Base-by-base conservation (phyloP, 2,329 filamentous ascomycete genomes). In the Trichoderma arundinaceum region DNA sequence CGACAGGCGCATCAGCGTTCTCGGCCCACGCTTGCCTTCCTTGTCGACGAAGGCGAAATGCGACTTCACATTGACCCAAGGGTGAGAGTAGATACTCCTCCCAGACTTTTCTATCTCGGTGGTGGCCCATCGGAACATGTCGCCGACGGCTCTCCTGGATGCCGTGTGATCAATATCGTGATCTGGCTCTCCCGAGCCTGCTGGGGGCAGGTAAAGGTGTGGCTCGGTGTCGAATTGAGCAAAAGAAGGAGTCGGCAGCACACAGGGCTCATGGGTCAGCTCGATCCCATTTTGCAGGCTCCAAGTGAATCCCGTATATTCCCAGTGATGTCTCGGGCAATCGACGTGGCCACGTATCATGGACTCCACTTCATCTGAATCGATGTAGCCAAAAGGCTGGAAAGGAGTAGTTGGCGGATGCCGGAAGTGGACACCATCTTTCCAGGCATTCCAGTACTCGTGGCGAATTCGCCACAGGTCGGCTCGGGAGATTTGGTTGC, bases 381-480 rank as follows among this genome's bases (percentile, higher is more conserved):
- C 28, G 4, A 65, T 44, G 7, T 17, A 22, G 33, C 52, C 63
- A 46, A 65, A 65, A 10, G 63, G 63, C 7, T 28, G 54, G 19
- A 57, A 65, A 9, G 53, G 53, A 12, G 44, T 58, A 5, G 12
- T 51, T 32, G 63, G 63, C 3, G 46, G 7, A 19, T 49, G 19
- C 1, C 46, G 44, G 19, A 59, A 65, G 12, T 57, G 51, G n/a
- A 28, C 28, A 7, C 41, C 56, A 3, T 41, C 53, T 15, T 43
- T 51, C 39, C 38, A 51, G 15, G 32, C 17, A 7, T 65, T 46
- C 19, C 63, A 60, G 3, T 19, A 41, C 19, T 66, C 65, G 17
- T 66, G 60, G 6, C 65, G 65, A 9, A 66, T 49, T 13, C 65
- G 59, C 65, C 65, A 66, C 33, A 64, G 7, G n/a, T 66, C 65